Evolutionary conservation across 1,284 basidiomycete genomes (phyloP).

Genomic region (Puccinia sorghi): DNA sequence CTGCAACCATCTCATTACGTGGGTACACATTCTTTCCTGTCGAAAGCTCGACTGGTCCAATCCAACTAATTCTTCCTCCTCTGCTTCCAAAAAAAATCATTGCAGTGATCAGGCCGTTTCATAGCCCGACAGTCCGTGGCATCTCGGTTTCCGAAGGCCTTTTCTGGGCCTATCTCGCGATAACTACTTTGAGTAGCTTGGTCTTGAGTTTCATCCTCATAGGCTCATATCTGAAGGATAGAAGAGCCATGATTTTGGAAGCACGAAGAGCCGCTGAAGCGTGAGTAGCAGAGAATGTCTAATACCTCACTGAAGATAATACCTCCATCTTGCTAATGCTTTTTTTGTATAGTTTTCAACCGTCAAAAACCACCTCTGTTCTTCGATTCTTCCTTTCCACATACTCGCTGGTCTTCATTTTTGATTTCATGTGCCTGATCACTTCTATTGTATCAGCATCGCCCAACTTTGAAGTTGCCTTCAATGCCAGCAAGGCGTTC

Average conservation of each 20-base stretch:
- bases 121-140: neutral
- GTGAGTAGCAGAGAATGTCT: slow-evolving; percentile 12
- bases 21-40: neutral
- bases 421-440: slow-evolving; percentile 37
- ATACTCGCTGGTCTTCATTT: slow-evolving; percentile 36
- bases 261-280: slow-evolving; percentile 2
- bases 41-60: neutral
- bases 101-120: slow-evolving; percentile 18
- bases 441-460: slow-evolving; percentile 43
- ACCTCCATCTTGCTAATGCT: neutral
- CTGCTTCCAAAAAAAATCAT: neutral
- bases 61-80: too few relatives aligned
- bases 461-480: slow-evolving; percentile 25
- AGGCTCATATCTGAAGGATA: slow-evolving; percentile 16
- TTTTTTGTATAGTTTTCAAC: neutral
- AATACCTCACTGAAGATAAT: too few relatives aligned
- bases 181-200: slow-evolving; percentile 16
- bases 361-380: neutral
- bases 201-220: slow-evolving; percentile 17
- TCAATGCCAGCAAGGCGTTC: slow-evolving; percentile 29
- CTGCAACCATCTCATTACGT: slow-evolving; percentile 40
- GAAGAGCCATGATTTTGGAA: slow-evolving; percentile 18
- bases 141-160: slow-evolving; percentile 36
- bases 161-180: slow-evolving; percentile 40
- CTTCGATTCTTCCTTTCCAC: slow-evolving; percentile 42